These are phyloP conservation scores for Paramecium tetraurelia DNA, from an alignment of 73 alveolate genomes.

Conservation along the genomic window DNA sequence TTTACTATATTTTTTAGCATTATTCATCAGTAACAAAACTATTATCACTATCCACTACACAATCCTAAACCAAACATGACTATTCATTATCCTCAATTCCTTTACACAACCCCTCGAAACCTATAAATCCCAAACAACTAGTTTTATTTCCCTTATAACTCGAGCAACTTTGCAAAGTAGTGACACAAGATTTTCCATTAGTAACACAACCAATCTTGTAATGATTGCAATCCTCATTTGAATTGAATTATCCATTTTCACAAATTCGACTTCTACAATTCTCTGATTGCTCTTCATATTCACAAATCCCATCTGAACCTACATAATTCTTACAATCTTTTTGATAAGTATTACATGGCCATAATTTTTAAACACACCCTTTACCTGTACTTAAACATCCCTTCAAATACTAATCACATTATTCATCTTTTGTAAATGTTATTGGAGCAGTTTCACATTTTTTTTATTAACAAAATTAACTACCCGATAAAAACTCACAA, in stretches of 20 bases:
- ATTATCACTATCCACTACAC: background rate
- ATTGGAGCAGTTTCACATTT: slow-evolving; percentile 3
- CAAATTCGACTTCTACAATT: background rate
- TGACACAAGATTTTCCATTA: slow-evolving; percentile 5
- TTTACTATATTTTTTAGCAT: background rate
- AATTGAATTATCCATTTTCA: background rate
- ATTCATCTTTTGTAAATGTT: background rate
- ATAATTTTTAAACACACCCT: background rate
- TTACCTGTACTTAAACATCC: background rate
- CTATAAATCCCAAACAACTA: background rate
- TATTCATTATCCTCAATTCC: background rate
- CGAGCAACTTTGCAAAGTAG: background rate
- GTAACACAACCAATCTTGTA: slow-evolving; percentile 23
- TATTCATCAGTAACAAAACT: background rate
- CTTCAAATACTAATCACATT: background rate
- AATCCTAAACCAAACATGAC: background rate
- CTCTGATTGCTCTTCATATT: background rate
- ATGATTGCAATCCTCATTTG: background rate
- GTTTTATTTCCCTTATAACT: background rate
- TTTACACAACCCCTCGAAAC: background rate
- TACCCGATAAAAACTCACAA: background rate
- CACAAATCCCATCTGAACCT: slow-evolving; percentile 38
- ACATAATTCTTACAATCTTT: background rate
- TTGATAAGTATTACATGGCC: background rate
- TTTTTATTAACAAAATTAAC: background rate